A percentile compares a stretch with the other conserved stretches of the same genome.
Evolutionary conservation across 371 early-diverging fungal genomes (phyloP).

Genomic region (Conidiobolus incongruus): DNA sequence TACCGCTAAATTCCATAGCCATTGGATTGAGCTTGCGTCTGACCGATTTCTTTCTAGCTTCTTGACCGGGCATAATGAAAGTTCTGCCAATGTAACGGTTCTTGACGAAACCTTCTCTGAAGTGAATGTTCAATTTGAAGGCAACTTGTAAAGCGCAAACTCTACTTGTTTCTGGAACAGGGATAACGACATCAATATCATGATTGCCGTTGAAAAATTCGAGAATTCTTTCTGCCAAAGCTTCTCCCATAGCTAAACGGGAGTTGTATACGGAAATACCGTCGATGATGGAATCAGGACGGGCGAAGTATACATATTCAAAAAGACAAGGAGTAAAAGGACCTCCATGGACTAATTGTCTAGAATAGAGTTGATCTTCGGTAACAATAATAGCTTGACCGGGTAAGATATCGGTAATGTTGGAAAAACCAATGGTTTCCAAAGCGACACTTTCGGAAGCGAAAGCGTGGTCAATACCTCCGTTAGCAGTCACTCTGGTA

Average conservation of each 20-base stretch:
- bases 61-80: conserved; percentile 97
- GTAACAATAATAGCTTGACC: conserved; percentile 84
- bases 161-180: conserved; percentile 90
- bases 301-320: conserved; percentile 95
- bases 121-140: conserved; percentile 57
- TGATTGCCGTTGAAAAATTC: conserved; percentile 35
- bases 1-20: conserved; percentile 81
- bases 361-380: conserved; percentile 23
- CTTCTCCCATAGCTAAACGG: conserved; percentile 91
- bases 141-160: conserved; percentile 82
- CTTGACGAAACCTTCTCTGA: conserved; percentile 96
- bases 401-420: conserved; percentile 35
- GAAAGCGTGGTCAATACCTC: conserved; percentile 85
- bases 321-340: conserved; percentile 84
- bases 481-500: conserved; percentile 28
- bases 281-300: conserved; percentile 93
- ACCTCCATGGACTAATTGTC: conserved; percentile 28
- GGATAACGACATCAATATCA: conserved; percentile 85
- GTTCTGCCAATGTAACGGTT: conserved; percentile 95
- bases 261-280: conserved; percentile 95
- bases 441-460: conserved; percentile 89
- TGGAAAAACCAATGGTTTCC: conserved; percentile 69
- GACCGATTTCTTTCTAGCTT: conserved; percentile 75
- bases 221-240: conserved; percentile 60
- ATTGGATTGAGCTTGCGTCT: conserved; percentile 93